phyloP scores from a whole-genome alignment of 2,329 filamentous ascomycete species.

The Aspergillus chevalieri region DNA sequence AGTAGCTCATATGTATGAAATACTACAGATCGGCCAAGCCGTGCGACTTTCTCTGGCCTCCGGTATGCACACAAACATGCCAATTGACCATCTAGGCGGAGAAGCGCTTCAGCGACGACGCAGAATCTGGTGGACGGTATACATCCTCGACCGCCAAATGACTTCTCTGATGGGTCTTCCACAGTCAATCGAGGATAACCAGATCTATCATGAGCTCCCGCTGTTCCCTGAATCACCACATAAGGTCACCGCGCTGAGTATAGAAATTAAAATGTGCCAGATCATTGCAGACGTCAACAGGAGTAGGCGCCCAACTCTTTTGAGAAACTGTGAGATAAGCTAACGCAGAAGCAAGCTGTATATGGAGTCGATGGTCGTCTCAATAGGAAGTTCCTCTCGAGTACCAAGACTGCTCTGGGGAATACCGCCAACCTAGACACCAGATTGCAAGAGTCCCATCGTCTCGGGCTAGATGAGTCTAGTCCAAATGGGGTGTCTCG shows the following conservation, averaged over 20 bases:
- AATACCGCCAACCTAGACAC: conserved; percentile 35
- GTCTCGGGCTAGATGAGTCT: conserved; percentile 30
- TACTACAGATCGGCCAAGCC: conserved; percentile 44
- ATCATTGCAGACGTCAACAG: conserved; percentile 41
- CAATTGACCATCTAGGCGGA: conserved; percentile 36
- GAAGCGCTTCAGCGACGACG: conserved; percentile 42
- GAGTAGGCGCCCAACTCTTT: conserved; percentile 26
- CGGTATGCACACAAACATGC: conserved; percentile 51
- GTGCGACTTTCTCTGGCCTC: conserved; percentile 45
- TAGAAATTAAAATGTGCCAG: conserved; percentile 44
- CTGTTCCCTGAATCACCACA: conserved; percentile 36
- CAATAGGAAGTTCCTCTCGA: conserved; percentile 30
- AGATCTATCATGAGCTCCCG: conserved; percentile 45
- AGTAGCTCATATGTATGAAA: background rate
- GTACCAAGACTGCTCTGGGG: conserved; percentile 37
- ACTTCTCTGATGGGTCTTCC: conserved; percentile 50
- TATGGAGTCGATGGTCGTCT: conserved; percentile 37
- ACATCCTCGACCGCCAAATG: conserved; percentile 50
- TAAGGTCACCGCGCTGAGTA: conserved; percentile 35
- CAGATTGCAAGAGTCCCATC: conserved; percentile 35
- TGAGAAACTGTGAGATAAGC: background rate
- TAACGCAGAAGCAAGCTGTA: conserved; percentile 26
- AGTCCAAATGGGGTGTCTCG: conserved; percentile 36
- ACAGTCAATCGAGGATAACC: conserved; percentile 45
- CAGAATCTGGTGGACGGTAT: conserved; percentile 51